A percentile compares a stretch with the other conserved stretches of the same genome.
These are phyloP conservation scores for Lactarius hengduanensis DNA, from an alignment of 768 basidiomycete genomes.

Conservation along the genomic window DNA sequence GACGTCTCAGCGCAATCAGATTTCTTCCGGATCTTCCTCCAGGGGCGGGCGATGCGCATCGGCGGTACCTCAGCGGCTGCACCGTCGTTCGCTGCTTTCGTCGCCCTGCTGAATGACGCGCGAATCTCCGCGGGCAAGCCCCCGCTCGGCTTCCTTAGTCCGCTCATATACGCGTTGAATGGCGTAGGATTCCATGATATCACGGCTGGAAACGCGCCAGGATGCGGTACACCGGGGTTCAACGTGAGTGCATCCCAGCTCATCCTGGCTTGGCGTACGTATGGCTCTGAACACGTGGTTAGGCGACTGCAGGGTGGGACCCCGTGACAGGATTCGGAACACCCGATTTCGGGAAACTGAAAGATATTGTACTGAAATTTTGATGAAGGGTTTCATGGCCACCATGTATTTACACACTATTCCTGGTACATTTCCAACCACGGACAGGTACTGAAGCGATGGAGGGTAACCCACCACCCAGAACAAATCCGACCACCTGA, in stretches of 20 bases:
- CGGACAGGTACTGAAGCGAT: background rate
- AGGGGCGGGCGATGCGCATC: constrained; percentile 37
- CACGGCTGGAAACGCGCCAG: constrained; percentile 46
- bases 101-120: constrained; percentile 49
- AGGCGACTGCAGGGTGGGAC: constrained; percentile 60
- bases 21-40: constrained; percentile 45
- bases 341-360: constrained; percentile 50
- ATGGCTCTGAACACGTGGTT: background rate
- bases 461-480: background rate
- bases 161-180: constrained; percentile 51
- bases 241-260: constrained; percentile 44
- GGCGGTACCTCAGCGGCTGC: constrained; percentile 60
- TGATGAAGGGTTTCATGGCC: background rate
- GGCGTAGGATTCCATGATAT: constrained; percentile 54
- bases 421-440: background rate
- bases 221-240: constrained; percentile 65
- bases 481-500: background rate
- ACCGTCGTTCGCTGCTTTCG: constrained; percentile 57
- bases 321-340: constrained; percentile 57
- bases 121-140: constrained; percentile 43
- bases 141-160: constrained; percentile 67
- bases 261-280: background rate
- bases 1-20: constrained; percentile 58
- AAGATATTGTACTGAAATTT: constrained; percentile 36
- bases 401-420: too few species aligned